Conservation (phyloP, 805 yeast species). For the Hyphopichia homilentoma region DNA sequence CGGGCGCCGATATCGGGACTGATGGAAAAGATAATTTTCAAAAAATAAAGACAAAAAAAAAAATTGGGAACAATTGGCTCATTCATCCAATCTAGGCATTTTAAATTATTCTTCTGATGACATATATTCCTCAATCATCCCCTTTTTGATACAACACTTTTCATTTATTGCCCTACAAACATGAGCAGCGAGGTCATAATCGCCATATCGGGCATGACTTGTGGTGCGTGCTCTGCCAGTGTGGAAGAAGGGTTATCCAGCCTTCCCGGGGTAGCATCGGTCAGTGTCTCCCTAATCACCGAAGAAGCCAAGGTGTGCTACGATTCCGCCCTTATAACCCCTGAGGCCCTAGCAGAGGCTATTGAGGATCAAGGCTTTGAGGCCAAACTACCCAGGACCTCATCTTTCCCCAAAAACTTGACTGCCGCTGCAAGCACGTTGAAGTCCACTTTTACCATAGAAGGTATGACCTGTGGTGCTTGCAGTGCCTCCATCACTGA, state of each 20-base stretch:
- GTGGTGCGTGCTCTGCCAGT: conserved; percentile 42
- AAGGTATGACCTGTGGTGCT: conserved; percentile 90
- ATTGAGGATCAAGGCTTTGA: conserved; percentile 33
- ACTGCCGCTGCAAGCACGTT: conserved; percentile 1
- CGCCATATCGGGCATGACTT: conserved; percentile 29
- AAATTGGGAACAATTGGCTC: too few species aligned
- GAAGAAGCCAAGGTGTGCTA: conserved; percentile 30
- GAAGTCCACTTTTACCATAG: conserved; percentile 13
- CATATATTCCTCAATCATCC: too few species aligned
- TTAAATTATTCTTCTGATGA: too few species aligned
- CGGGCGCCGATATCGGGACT: too few species aligned
- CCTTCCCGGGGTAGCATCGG: conserved; percentile 21
- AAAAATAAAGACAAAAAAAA: too few species aligned
- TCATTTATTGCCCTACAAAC: too few species aligned
- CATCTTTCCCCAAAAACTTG: not conserved
- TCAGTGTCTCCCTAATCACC: conserved; percentile 32
- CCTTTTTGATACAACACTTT: too few species aligned
- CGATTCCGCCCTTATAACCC: conserved; percentile 10
- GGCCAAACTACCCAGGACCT: conserved; percentile 2
- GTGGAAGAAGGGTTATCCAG: conserved; percentile 27
- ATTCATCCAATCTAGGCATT: too few species aligned
- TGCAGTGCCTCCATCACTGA: conserved; percentile 66
- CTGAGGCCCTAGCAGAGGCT: conserved; percentile 13
- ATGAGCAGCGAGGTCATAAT: not conserved
- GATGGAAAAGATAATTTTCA: too few species aligned